Base-by-base conservation (phyloP, 768 basidiomycete species). In the Leccinum boreale region DNA sequence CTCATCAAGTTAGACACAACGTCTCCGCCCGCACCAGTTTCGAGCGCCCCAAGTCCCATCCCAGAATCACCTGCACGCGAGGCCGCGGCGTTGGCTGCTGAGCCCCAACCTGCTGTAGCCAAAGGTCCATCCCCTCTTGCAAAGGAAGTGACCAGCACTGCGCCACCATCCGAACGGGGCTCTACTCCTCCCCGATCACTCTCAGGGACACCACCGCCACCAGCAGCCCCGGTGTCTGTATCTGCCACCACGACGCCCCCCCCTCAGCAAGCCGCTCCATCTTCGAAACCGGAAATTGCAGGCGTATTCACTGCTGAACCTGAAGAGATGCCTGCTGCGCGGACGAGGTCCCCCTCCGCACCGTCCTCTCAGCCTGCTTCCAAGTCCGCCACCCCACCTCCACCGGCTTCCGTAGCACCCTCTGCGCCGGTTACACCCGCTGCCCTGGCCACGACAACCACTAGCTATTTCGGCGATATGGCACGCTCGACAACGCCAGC, bases 51-150 rank as follows among this genome's bases (percentile, higher is more conserved):
- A 11, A 86, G 84, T 59, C 86, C 89, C 3, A 88, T 90, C 57
- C 77, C 82, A 1, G 89, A 90, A 67, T 88, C 85, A 3, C 86
- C 87, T 28, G 79, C 78, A 8, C 79, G 85, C 24, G 85, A 86
- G 63, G 79, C 76, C 9, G 81, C 77, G 14, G 79, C 74, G 3
- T 59, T 74, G 29, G 70, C 71, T 14, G 65, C 73, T 9, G 74
- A 73, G 29, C 62, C 67, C 8, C 58, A 57, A 17, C 62, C 66
- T 21, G 56, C 65, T 9, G 55, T 58, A 14, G 60, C 65, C 23
- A 70, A 70, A 36, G 78, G 71, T 0, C 76, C 75, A 28, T 81
- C 84, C 23, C 80, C 81, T 24, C 74, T 81, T 28, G 67, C 72
- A 35, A 75, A 67, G 42, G 65, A 71, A 35, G 63, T 67, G 33